A percentile compares a stretch with the other conserved stretches of the same genome.
Evolutionary conservation across 2,329 filamentous ascomycete genomes (phyloP).

Genomic region (Calonectria hawksworthii): DNA sequence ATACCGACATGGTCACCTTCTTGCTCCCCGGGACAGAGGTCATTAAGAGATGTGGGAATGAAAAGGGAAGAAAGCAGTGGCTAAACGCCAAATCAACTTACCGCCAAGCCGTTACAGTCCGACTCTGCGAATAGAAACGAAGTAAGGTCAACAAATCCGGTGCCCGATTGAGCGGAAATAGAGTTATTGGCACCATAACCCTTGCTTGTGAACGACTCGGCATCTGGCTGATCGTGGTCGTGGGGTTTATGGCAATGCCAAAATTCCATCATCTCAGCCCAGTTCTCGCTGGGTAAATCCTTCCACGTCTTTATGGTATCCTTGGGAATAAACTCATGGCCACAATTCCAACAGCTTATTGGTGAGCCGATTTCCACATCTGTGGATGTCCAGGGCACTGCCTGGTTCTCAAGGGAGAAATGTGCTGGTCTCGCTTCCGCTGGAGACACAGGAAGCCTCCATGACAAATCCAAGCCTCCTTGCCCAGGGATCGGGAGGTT

Average conservation of each 20-base stretch:
- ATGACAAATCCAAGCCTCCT: slow-evolving; percentile 58
- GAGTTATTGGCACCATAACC: slow-evolving; percentile 88
- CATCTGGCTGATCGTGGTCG: slow-evolving; percentile 61
- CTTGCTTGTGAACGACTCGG: slow-evolving; percentile 70
- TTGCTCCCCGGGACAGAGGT: slow-evolving; percentile 57
- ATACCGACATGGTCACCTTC: slow-evolving; percentile 73
- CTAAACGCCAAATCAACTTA: slow-evolving; percentile 48
- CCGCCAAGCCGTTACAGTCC: slow-evolving; percentile 70
- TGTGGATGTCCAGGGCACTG: slow-evolving; percentile 69
- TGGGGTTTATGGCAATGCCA: slow-evolving; percentile 99
- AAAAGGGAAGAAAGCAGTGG: slow-evolving; percentile 27
- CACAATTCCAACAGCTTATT: slow-evolving; percentile 61
- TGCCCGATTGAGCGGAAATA: slow-evolving; percentile 74
- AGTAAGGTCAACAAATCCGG: slow-evolving; percentile 85
- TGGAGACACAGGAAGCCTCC: slow-evolving; percentile 64
- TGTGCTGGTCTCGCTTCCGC: slow-evolving; percentile 39
- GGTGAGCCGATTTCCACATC: slow-evolving; percentile 58
- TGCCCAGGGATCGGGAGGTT: slow-evolving; percentile 54
- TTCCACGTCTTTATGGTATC: slow-evolving; percentile 77
- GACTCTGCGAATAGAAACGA: slow-evolving; percentile 78
- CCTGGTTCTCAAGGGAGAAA: slow-evolving; percentile 54
- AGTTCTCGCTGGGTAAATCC: slow-evolving; percentile 94
- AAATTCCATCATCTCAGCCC: slow-evolving; percentile 99
- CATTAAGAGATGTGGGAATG: slow-evolving; percentile 8
- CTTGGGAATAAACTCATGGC: slow-evolving; percentile 52